Evolutionary conservation across 2,329 filamentous ascomycete species (phyloP), one percentile per base, ranked within the genome.

Genomic region (Neurospora sp.): DNA sequence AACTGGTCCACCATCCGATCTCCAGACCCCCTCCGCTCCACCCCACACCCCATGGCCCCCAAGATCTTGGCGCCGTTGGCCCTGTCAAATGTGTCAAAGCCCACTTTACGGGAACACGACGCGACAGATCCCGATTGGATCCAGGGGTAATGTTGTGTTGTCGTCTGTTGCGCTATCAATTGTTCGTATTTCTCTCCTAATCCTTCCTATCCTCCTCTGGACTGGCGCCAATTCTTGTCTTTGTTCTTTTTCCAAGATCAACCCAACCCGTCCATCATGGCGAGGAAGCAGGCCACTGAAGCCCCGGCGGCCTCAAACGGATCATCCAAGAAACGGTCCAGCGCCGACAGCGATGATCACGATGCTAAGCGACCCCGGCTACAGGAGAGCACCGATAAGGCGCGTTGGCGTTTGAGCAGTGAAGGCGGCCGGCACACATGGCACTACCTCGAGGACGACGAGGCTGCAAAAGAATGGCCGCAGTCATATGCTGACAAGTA

Each of bases 401-500:
- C 88, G 8, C 86, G 91, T 80, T 99, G 96, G 96, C 88, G 96
- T 72, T 82, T 98, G 78, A 86, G 89, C 72, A 91, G 96, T 77
- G 92, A 97, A 71, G 86, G 88, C 68, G 95, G 96, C 67, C 86
- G 92, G 69, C 93, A 97, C 76, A 97, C 93, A 68, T 99, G 96
- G 96, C 92, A 96, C 76, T 99, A 98, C 78, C 83, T 99, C 3
- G 87, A 88, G 10, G 90, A 96, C 69, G 86, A 89, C 33, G 85
- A 92, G 71, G 89, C 92, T 69, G 81, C 85, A 8, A 84, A 91
- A 75, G 82, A 87, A 70, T 97, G 95, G 94, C 93, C 95, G 5
- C 94, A 97, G 81, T 91, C 88, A 33, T 85, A 84, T 70, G 93
- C 93, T n/a, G 96, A 99, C 78, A 97, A 93, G 80, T 97, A 93